These are phyloP conservation scores for Eucalyptus dawsonii DNA, from an alignment of 345 rosid species.

Conservation along the genomic window DNA sequence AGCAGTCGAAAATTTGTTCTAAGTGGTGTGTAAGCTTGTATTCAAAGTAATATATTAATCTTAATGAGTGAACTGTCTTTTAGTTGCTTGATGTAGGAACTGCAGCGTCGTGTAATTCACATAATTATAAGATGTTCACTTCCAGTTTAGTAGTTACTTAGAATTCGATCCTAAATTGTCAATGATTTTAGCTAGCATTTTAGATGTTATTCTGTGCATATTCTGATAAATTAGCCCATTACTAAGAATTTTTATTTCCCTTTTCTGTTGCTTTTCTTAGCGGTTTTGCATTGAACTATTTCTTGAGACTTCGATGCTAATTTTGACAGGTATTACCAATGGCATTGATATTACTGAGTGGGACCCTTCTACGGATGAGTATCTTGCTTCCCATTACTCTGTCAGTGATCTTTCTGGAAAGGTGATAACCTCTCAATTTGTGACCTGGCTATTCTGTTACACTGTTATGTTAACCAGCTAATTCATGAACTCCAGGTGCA, in stretches of 20 bases:
- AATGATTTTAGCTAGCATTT: background rate
- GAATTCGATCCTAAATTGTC: background rate
- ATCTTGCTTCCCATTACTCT: slow-evolving; percentile 53
- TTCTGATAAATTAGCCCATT: background rate
- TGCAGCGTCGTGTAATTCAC: background rate
- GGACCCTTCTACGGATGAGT: slow-evolving; percentile 73
- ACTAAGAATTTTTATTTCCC: background rate
- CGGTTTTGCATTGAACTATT: background rate
- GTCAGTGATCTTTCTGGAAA: slow-evolving; percentile 65
- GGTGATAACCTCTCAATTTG: slow-evolving; percentile 10
- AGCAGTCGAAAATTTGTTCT: slow-evolving; percentile 63
- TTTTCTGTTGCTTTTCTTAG: background rate
- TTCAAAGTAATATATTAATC: background rate
- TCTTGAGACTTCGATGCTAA: background rate
- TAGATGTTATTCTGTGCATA: background rate
- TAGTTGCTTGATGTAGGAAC: background rate
- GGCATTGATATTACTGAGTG: slow-evolving; percentile 79
- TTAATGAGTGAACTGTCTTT: background rate
- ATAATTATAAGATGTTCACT: background rate
- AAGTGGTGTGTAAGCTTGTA: slow-evolving; percentile 29
- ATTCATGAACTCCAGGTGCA: slow-evolving; percentile 33
- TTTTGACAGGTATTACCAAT: slow-evolving; percentile 61
- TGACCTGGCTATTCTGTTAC: background rate
- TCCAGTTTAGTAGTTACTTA: background rate
- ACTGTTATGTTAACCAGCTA: background rate